Conservation (phyloP, 495 filamentous ascomycete genomes). For the Neurospora tetraspora region DNA sequence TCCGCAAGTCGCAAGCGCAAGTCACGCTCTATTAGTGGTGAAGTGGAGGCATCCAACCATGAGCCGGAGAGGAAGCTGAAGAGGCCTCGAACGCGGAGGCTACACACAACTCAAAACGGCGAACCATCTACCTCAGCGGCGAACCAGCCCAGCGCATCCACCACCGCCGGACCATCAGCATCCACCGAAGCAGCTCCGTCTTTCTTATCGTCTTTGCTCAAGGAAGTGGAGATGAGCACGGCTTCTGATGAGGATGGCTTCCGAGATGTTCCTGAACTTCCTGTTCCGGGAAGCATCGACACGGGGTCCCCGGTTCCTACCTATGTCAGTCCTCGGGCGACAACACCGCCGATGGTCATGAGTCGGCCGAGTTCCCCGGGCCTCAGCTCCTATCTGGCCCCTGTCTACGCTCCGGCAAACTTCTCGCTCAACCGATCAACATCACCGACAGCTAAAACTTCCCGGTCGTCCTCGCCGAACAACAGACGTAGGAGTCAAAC, state of each 20-base stretch:
- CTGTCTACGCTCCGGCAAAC: conserved; percentile 49
- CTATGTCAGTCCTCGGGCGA: conserved; percentile 59
- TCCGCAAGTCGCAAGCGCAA: conserved; percentile 55
- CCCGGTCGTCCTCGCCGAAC: conserved; percentile 20
- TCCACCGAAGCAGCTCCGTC: conserved; percentile 38
- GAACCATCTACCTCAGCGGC: conserved; percentile 24
- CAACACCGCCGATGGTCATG: conserved; percentile 55
- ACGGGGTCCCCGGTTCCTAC: conserved; percentile 54
- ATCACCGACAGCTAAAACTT: conserved; percentile 20
- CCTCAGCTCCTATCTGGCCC: conserved; percentile 54
- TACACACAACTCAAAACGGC: conserved; percentile 24
- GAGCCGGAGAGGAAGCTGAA: conserved; percentile 70
- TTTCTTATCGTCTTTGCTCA: conserved; percentile 74
- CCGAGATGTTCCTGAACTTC: conserved; percentile 51
- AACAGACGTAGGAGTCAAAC: conserved; percentile 11
- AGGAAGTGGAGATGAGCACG: conserved; percentile 72
- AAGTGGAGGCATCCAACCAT: conserved; percentile 47
- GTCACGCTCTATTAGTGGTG: conserved; percentile 57
- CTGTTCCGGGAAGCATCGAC: conserved; percentile 27
- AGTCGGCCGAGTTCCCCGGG: conserved; percentile 57
- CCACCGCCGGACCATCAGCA: conserved; percentile 11
- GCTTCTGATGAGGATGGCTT: conserved; percentile 42
- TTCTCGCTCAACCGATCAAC: conserved; percentile 44
- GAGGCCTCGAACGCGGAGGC: conserved; percentile 58
- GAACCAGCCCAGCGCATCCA: conserved; percentile 5